phyloP scores from a whole-genome alignment of 164 flowering plant genomes.

The Platanus orientalis region DNA sequence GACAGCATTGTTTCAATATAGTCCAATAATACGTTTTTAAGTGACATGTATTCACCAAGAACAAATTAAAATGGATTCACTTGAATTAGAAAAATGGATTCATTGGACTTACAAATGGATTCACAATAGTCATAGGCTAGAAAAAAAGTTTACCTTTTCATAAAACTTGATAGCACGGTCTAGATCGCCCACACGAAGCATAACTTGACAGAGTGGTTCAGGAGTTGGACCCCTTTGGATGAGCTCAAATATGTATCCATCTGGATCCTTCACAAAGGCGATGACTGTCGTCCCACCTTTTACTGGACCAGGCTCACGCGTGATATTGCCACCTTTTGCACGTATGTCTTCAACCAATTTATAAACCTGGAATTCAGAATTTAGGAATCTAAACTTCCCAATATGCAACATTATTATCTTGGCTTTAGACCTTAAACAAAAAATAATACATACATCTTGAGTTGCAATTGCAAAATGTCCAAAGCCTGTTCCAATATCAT shows the following conservation, averaged over 20 bases:
- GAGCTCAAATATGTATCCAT: conserved; percentile 90
- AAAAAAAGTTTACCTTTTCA: conserved; percentile 59
- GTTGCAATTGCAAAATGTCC: conserved; percentile 81
- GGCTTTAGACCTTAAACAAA: background rate
- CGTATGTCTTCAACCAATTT: conserved; percentile 71
- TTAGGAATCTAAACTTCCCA: background rate
- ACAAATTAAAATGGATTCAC: background rate
- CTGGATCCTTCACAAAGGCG: conserved; percentile 95
- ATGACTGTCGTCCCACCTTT: conserved; percentile 74
- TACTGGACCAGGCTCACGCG: conserved; percentile 94
- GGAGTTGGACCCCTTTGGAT: conserved; percentile 81
- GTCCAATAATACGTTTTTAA: background rate
- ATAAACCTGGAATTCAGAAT: conserved; percentile 44
- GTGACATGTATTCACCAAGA: background rate
- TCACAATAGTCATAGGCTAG: background rate
- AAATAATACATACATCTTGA: conserved; percentile 47
- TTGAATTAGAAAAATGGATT: no score
- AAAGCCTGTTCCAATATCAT: conserved; percentile 75
- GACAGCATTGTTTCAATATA: background rate
- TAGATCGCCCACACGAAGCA: conserved; percentile 96
- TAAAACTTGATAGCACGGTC: conserved; percentile 87
- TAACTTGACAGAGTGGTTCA: conserved; percentile 94
- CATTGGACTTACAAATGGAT: no score
- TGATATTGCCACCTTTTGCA: conserved; percentile 80
- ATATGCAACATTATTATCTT: background rate